A percentile compares a stretch with the other conserved stretches of the same genome.
These are phyloP conservation scores for Phytophthora pinifolia DNA, from an alignment of 352 stramenopile species.

Conservation along the genomic window DNA sequence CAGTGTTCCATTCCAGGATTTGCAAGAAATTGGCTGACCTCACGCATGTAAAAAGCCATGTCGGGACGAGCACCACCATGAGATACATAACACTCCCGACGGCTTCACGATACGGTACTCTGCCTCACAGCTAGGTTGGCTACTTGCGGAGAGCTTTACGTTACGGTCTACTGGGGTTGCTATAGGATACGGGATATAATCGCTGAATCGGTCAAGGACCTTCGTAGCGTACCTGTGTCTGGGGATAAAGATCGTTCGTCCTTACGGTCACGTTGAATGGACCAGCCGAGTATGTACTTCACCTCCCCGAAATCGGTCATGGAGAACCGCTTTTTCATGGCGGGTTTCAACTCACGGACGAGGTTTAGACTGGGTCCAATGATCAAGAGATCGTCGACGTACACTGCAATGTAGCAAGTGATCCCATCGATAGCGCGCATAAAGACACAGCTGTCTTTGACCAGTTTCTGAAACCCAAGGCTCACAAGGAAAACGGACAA, in stretches of 20 bases:
- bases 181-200: constrained; percentile 12
- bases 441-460: constrained; percentile 10
- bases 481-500: constrained; percentile 10
- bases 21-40: constrained; percentile 24
- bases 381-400: constrained; percentile 13
- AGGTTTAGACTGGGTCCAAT: neutral
- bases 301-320: constrained; percentile 18
- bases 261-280: constrained; percentile 14
- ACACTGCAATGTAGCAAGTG: constrained; percentile 23
- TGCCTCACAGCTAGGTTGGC: no score
- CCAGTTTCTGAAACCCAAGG: constrained; percentile 8
- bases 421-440: no score
- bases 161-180: constrained; percentile 12
- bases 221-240: constrained; percentile 25
- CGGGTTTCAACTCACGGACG: constrained; percentile 1
- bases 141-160: constrained; percentile 10
- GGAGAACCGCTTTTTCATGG: constrained; percentile 10
- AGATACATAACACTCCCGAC: constrained; percentile 25
- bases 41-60: constrained; percentile 16
- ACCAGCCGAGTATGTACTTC: constrained; percentile 18
- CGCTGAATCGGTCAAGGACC: constrained; percentile 18
- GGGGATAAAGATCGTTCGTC: constrained; percentile 21
- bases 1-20: constrained; percentile 24
- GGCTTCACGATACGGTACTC: constrained; percentile 22
- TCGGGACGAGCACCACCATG: constrained; percentile 22